A percentile compares a stretch with the other conserved stretches of the same genome.
These are phyloP conservation scores for Garcia nutans DNA, from an alignment of 345 rosid species.

Conservation along the genomic window DNA sequence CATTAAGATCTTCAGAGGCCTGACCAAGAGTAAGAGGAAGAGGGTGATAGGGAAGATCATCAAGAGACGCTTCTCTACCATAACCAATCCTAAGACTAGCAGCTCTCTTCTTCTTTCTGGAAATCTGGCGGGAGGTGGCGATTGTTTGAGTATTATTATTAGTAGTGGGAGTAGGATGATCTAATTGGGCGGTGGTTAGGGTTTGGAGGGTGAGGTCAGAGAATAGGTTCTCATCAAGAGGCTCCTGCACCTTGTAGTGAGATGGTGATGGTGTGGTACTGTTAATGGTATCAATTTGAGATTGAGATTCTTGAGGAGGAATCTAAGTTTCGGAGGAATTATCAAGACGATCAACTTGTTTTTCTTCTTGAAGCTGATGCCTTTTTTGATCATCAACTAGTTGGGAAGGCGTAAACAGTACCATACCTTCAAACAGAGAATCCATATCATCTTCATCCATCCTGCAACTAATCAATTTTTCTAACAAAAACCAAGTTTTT, in stretches of 20 bases:
- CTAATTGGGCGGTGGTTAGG: conserved; percentile 6
- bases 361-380: neutral
- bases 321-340: too few species aligned
- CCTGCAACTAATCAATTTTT: too few species aligned
- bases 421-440: conserved; percentile 93
- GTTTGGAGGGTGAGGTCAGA: conserved; percentile 55
- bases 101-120: conserved; percentile 79
- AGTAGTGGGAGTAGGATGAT: conserved; percentile 7
- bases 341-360: conserved; percentile 3
- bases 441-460: conserved; percentile 54
- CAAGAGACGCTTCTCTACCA: conserved; percentile 45
- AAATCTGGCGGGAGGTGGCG: conserved; percentile 42
- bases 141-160: conserved; percentile 3
- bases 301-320: neutral
- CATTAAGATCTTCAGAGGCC: neutral
- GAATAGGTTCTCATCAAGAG: conserved; percentile 82
- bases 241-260: conserved; percentile 17
- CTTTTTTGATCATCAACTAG: conserved; percentile 9
- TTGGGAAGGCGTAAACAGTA: conserved; percentile 58
- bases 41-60: conserved; percentile 4
- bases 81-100: conserved; percentile 71
- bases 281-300: conserved; percentile 3
- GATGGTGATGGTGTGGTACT: conserved; percentile 10
- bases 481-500: too few species aligned
- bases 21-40: neutral